phyloP scores from a whole-genome alignment of 495 filamentous ascomycete species.

The Aspergillus coremiiformis region DNA sequence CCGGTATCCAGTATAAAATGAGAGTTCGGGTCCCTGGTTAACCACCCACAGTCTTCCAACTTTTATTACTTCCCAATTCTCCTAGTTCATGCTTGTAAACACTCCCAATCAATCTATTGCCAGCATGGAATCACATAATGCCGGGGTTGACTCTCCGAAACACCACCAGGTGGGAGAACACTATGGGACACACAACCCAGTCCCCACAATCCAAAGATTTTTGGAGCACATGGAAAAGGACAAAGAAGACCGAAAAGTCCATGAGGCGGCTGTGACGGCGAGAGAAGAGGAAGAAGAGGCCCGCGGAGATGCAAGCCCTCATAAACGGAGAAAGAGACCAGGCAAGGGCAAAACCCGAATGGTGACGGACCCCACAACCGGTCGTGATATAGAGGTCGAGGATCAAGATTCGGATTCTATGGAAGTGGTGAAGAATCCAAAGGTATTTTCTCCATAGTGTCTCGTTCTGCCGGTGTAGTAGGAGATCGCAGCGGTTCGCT shows the following conservation, averaged over 20 bases:
- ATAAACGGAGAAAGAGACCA: constrained; percentile 36
- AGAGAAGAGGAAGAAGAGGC: constrained; percentile 36
- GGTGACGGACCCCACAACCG: constrained; percentile 83
- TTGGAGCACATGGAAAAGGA: constrained; percentile 68
- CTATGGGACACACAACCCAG: constrained; percentile 53
- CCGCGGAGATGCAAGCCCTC: constrained; percentile 33
- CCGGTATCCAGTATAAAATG: neutral
- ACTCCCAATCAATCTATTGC: neutral
- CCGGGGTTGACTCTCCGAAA: constrained; percentile 16
- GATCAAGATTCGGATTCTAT: constrained; percentile 66
- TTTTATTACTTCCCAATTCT: neutral
- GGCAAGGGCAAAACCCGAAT: constrained; percentile 49
- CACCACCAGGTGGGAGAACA: constrained; percentile 33
- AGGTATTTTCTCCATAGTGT: constrained; percentile 32
- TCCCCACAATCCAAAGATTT: constrained; percentile 84
- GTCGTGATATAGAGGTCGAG: constrained; percentile 78
- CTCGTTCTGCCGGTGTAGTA: no score
- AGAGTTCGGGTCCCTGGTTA: neutral
- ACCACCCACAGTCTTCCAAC: neutral
- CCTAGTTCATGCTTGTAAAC: neutral
- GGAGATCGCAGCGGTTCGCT: neutral
- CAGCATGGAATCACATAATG: constrained; percentile 21
- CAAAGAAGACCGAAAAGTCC: constrained; percentile 65
- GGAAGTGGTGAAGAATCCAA: constrained; percentile 61
- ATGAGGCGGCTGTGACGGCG: constrained; percentile 50